Evolutionary conservation across 345 rosid genomes (phyloP), one percentile per base, ranked within the genome.

Genomic region (Theobroma cacao): DNA sequence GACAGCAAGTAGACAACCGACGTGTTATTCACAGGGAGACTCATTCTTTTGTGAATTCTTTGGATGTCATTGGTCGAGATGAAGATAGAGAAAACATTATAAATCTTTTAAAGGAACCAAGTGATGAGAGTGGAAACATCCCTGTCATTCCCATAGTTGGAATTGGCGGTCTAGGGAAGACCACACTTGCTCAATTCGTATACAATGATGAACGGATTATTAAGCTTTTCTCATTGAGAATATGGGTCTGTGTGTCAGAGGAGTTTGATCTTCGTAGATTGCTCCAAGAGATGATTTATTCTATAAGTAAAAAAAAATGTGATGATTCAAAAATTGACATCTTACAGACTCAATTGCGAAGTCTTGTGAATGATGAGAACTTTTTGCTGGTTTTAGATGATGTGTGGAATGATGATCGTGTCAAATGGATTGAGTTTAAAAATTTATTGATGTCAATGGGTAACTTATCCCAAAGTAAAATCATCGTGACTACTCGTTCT

Each of bases 81-180:
- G 10, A 5, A 0, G 74, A 77, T 36, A 77, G 34, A 45, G 52
- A 70, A 26, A 33, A 45, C 2, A 66, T 52, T 11, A 9, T 66
- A 26, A 17, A 38, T 1, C n/a, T 17, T 18, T 56, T 77, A 10
- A 30, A 2, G 3, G 5, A 9, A 41, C 13, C 28, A 0, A 55
- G 33, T 12, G 53, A 41, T 12, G 53, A 41, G 8, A 9, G 2
- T 30, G 43, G 1, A 4, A 45, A 70, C 5, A 11, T 60, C 10
- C 69, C 69, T 7, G 33, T 74, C 2, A 63, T 79, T 64, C 55
- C 82, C 3, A 53, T 79, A 17, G 81, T 73, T 0, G 74, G 74
- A 10, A 30, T 79, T 1, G 67, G 81, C 5, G 81, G 81, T 18
- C 10, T 38, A 12, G 77, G 81, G 20, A 79, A 79, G 33, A 79